These are phyloP conservation scores for Leccinum boreale DNA, from an alignment of 768 basidiomycete species.

Conservation along the genomic window DNA sequence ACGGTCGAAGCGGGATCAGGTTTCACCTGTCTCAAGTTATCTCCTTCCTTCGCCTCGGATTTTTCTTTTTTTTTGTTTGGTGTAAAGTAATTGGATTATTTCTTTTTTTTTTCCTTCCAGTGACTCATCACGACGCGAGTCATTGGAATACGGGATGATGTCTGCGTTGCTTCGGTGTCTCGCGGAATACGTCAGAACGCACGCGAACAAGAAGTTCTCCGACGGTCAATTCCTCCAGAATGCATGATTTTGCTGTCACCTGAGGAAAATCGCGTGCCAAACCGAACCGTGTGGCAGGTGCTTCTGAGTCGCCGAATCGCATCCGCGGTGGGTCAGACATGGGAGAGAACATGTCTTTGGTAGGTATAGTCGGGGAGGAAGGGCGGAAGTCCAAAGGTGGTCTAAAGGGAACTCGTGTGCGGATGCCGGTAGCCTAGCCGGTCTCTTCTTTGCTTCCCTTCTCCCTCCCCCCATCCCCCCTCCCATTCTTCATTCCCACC, in stretches of 20 bases:
- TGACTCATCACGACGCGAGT: background rate
- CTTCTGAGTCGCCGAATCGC: slow-evolving; percentile 1
- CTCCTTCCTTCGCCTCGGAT: background rate
- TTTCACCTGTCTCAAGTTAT: slow-evolving; percentile 1
- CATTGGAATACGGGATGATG: background rate
- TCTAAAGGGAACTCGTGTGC: background rate
- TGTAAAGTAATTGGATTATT: background rate
- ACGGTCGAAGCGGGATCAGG: background rate
- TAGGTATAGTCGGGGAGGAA: background rate
- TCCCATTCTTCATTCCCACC: background rate
- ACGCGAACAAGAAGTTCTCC: background rate
- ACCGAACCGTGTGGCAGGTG: background rate
- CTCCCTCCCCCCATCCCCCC: background rate
- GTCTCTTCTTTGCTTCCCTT: background rate
- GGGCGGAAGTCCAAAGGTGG: background rate
- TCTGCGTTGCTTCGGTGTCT: background rate
- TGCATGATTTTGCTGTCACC: background rate
- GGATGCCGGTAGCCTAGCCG: background rate
- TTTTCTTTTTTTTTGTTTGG: background rate
- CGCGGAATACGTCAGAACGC: background rate
- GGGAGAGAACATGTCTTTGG: background rate
- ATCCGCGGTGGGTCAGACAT: background rate
- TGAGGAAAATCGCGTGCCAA: background rate
- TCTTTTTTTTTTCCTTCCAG: background rate
- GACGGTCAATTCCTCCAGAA: background rate